These are phyloP conservation scores for Calocybe gambosa DNA, from an alignment of 1,284 basidiomycete genomes.

Conservation along the genomic window DNA sequence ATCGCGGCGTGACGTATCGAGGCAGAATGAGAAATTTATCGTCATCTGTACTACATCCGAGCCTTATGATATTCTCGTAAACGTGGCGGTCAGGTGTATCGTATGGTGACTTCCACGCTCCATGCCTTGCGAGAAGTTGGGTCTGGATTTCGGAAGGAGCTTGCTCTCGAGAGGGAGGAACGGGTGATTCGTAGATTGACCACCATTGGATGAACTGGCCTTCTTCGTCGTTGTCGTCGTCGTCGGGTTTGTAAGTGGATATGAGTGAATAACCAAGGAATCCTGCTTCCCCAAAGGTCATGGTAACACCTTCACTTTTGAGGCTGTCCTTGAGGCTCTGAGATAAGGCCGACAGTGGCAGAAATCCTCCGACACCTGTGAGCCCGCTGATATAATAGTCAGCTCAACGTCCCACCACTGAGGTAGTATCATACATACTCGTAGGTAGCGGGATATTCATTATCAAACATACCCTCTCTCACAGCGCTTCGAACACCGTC, in stretches of 20 bases:
- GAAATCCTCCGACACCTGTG: slow-evolving; percentile 31
- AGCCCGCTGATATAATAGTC: slow-evolving; percentile 22
- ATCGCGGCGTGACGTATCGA: slow-evolving; percentile 26
- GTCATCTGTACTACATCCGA: slow-evolving; percentile 20
- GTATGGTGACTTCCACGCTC: slow-evolving; percentile 27
- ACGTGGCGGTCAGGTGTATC: slow-evolving; percentile 18
- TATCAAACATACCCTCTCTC: slow-evolving; percentile 25
- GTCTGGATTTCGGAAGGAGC: slow-evolving; percentile 20
- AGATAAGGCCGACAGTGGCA: slow-evolving; percentile 25
- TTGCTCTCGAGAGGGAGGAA: slow-evolving; percentile 20
- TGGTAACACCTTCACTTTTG: slow-evolving; percentile 23
- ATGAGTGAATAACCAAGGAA: slow-evolving; percentile 31
- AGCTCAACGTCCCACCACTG: slow-evolving; percentile 2
- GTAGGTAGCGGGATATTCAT: slow-evolving; percentile 25
- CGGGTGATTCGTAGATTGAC: slow-evolving; percentile 30
- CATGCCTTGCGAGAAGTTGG: slow-evolving; percentile 28
- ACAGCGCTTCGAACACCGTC: slow-evolving; percentile 33
- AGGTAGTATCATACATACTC: slow-evolving; percentile 23
- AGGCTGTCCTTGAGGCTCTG: slow-evolving; percentile 22
- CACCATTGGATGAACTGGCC: slow-evolving; percentile 30
- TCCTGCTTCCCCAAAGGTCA: slow-evolving; percentile 32
- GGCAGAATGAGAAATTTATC: slow-evolving; percentile 26
- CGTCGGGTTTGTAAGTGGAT: slow-evolving; percentile 13
- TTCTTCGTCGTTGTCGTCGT: no score
- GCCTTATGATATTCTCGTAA: slow-evolving; percentile 25